A percentile compares a stretch with the other conserved stretches of the same genome.
Conservation (phyloP, 805 yeast genomes). For the Spathaspora gorwiae region DNA sequence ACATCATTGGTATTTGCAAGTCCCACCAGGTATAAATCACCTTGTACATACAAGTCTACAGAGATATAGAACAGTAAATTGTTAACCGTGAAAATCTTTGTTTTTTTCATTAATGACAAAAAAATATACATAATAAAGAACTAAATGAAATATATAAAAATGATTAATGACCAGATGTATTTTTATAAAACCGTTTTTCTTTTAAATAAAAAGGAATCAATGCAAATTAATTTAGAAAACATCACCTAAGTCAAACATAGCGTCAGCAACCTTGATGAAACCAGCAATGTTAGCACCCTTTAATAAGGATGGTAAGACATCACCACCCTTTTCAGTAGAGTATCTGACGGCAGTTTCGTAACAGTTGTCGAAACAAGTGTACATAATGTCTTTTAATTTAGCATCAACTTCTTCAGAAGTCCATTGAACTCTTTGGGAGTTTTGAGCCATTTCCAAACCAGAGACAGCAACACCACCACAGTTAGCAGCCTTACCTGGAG, state of each 20-base stretch:
- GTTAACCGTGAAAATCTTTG: not conserved
- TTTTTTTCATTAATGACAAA: too few relatives aligned
- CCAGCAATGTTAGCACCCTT: constrained; percentile 99
- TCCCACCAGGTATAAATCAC: too few relatives aligned
- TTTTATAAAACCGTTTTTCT: not conserved
- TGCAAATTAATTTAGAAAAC: constrained; percentile 24
- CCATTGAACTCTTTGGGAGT: constrained; percentile 92
- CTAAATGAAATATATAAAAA: not conserved
- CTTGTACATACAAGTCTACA: too few relatives aligned
- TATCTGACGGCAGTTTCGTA: constrained; percentile 80
- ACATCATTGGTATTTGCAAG: too few relatives aligned
- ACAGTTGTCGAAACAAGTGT: constrained; percentile 88
- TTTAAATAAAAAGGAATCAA: not conserved
- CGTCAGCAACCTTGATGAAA: constrained; percentile 96
- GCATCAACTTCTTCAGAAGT: constrained; percentile 87
- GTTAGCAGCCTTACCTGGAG: constrained; percentile 99
- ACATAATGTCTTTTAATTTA: constrained; percentile 89
- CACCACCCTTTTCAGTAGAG: constrained; percentile 63
- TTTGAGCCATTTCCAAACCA: constrained; percentile 99
- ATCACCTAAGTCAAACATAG: constrained; percentile 97
- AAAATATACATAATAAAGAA: not conserved
- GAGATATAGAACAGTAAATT: too few relatives aligned
- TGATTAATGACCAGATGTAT: not conserved
- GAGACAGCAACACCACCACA: constrained; percentile 99
- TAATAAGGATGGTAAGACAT: constrained; percentile 80